These are phyloP conservation scores for sorghum (Sorghum bicolor) DNA, from an alignment of 176 grass and related monocot genomes.

Conservation along the genomic window Sorghum_bicolor_NCBIv3 NC_012874.2:1493501-1494000, in stretches of 20 bases:
- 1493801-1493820: neutral
- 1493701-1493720: neutral
- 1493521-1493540: no score
- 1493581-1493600: neutral
- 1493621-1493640: neutral
- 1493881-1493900: neutral
- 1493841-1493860: neutral
- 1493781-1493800: neutral
- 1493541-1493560: no score
- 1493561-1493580: neutral
- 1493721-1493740: neutral
- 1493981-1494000: neutral
- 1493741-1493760: neutral
- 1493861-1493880: slow-evolving; percentile 4
- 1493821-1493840: neutral
- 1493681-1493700: neutral
- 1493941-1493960: neutral
- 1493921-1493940: slow-evolving; percentile 5
- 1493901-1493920: neutral
- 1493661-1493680: neutral
- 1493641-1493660: neutral
- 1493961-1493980: neutral
- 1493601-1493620: neutral
- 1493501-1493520: no score
- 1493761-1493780: neutral